Evolutionary conservation across 2,329 filamentous ascomycete genomes (phyloP), one percentile per base, ranked within the genome.

Genomic region (Verticillium alfalfae): DNA sequence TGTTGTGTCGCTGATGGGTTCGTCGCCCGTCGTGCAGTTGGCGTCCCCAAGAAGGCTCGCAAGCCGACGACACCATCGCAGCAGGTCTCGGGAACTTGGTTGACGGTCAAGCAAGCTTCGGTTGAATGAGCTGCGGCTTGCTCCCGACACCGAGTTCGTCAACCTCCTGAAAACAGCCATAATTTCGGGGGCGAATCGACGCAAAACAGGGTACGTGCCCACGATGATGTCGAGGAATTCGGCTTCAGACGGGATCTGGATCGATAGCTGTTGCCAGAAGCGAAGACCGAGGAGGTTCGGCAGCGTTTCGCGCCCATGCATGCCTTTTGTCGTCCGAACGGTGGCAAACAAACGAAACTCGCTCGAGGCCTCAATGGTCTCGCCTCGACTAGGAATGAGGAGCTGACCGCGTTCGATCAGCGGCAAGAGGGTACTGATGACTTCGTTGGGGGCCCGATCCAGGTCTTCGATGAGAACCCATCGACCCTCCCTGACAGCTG

Each of bases 401-500:
- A 99, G 84, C 72, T 97, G 92, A n/a, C 92, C 88, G 63, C 91
- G 87, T 75, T 99, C 95, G 63, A 99, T 93, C 9, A 99, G 82
- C 10, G 96, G 95, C 34, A 99, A 81, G 34, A 99, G 84, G 15
- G 93, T 93, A 72, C 94, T 96, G 73, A 99, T 88, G 57, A 99
- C 91, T 75, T 99, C 95, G 66, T 92, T 94, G 5, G 96, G 95
- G 12, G 95, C 95, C 65, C 94, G 88, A 72, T 99, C 93, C 49
- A 99, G 82, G 74, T 99, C 96, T 75, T 99, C 96, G 63, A 99
- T 96, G 66, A 99, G 81, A 7, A 99, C 91, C 96, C 95, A 99
- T 70, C 94, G 85, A 16, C 95, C 96, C 79, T 99, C 94, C 70
- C 85, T 89, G 2, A 98, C 93, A 39, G 96, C 96, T 36, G 92